phyloP scores from a whole-genome alignment of 352 stramenopile genomes.

The Pythium aquatile region DNA sequence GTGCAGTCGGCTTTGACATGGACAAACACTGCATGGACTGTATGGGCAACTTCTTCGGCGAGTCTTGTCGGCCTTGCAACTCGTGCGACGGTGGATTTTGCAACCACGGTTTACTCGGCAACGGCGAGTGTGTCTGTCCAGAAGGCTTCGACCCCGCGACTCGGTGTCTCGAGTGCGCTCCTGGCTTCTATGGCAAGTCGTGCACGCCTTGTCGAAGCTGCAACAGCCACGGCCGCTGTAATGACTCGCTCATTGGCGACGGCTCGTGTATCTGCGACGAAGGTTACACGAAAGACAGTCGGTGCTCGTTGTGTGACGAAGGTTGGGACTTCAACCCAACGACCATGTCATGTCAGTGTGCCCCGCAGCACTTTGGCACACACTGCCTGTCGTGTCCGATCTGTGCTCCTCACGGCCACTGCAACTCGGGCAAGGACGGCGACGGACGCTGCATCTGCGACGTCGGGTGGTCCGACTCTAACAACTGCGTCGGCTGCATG shows the following conservation, averaged over 20 bases:
- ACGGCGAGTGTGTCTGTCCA: constrained; percentile 77
- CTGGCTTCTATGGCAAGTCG: constrained; percentile 69
- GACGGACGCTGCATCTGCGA: constrained; percentile 85
- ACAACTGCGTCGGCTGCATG: constrained; percentile 89
- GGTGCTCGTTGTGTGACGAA: constrained; percentile 78
- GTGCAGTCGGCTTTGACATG: constrained; percentile 76
- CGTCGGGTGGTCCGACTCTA: constrained; percentile 82
- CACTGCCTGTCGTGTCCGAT: constrained; percentile 85
- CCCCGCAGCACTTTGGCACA: constrained; percentile 73
- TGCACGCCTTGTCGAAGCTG: constrained; percentile 81
- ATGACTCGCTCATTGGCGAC: constrained; percentile 64
- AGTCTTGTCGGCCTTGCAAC: constrained; percentile 68
- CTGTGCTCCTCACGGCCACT: constrained; percentile 80
- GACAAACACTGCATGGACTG: constrained; percentile 78
- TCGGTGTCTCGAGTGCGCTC: constrained; percentile 72
- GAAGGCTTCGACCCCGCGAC: constrained; percentile 75
- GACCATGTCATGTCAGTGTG: constrained; percentile 85
- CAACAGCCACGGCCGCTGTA: constrained; percentile 81
- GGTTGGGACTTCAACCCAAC: constrained; percentile 88
- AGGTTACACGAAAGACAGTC: constrained; percentile 71
- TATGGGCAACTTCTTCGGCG: constrained; percentile 79
- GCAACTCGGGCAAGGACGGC: constrained; percentile 77
- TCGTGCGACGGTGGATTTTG: constrained; percentile 78
- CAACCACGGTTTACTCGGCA: constrained; percentile 73
- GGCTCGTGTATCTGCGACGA: constrained; percentile 82